Evolutionary conservation across 768 basidiomycete species (phyloP), one percentile per base, ranked within the genome.

Genomic region (Crassisporium funariophilum): DNA sequence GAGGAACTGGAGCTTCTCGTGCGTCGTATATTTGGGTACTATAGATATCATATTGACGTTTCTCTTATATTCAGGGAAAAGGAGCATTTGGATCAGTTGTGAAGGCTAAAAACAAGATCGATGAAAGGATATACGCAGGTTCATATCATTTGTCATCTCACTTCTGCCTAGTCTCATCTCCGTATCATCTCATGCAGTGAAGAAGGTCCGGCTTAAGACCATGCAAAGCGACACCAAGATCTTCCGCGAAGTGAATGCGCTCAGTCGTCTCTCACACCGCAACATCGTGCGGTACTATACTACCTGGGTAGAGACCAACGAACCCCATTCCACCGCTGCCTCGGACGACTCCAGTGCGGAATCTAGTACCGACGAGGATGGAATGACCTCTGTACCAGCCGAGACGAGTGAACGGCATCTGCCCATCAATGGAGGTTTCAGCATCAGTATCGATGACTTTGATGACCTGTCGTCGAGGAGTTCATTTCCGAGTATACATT

Each of bases 71-170:
- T n/a, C n/a, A 92, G 88, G 93, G 93, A 0, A 86, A 86, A 60
- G 94, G 94, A 0, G 91, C 81, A 0, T 95, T 92, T 64, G 93
- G 93, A 0, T 89, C 91, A n/a, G 93, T 97, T 0, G 92, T 97
- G 22, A 97, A 97, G 62, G 94, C 93, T 2, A 77, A 86, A 36
- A 93, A 95, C 59, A 89, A 83, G 71, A 83, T 95, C 16, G 94
- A 97, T 60, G 79, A 75, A 9, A 76, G 88, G 17, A 88, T 91
- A 46, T 94, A 93, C 61, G 91, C 89, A 10, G 85, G 86, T 84
- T 44, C 8, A 75, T 70, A 17, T 24, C 6, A 11, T 12, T 17
- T 41, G 20, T 31, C 19, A n/a, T n/a, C 10, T 31, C 25, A 27
- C 15, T 15, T 43, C 25, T 25, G 13, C 25, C 16, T 6, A n/a